Evolutionary conservation across 208 protist genomes (phyloP).

Genomic region (Crithidia thermophila): DNA sequence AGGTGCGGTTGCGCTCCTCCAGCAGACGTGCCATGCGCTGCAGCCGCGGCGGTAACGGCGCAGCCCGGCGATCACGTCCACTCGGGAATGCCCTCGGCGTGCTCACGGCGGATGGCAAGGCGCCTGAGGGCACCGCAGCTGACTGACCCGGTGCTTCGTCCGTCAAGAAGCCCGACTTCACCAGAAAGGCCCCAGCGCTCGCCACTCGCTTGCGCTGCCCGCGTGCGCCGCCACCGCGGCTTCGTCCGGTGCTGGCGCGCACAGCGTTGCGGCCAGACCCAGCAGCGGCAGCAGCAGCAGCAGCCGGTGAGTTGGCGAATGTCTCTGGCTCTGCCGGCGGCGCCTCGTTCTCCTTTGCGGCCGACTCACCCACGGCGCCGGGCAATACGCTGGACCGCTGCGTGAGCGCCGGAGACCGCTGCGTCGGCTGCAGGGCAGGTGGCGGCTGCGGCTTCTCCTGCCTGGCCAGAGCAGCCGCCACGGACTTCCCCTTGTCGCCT

Average conservation of each 20-base stretch:
- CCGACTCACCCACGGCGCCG: background rate
- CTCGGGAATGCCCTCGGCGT: background rate
- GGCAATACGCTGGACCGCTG: background rate
- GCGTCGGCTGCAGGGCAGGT: background rate
- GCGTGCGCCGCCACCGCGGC: background rate
- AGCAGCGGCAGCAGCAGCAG: background rate
- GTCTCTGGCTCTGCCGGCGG: background rate
- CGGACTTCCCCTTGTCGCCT: constrained; percentile 11
- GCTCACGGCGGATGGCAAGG: background rate
- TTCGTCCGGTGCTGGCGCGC: background rate
- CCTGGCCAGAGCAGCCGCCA: constrained; percentile 18
- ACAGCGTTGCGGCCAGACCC: constrained; percentile 28
- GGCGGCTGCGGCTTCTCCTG: constrained; percentile 6
- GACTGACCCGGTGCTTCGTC: background rate
- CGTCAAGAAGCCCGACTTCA: constrained; percentile 16
- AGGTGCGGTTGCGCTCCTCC: constrained; percentile 52
- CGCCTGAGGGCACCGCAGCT: background rate
- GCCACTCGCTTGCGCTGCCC: background rate
- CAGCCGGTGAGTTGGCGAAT: background rate
- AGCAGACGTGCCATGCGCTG: constrained; percentile 35
- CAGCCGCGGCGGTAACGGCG: constrained; percentile 35
- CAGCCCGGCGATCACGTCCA: background rate
- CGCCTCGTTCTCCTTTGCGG: constrained; percentile 1
- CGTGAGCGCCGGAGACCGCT: background rate
- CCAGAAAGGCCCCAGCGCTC: constrained; percentile 35